Evolutionary conservation across 1,284 basidiomycete genomes (phyloP).

Genomic region (Cutaneotrichosporon arboriforme): DNA sequence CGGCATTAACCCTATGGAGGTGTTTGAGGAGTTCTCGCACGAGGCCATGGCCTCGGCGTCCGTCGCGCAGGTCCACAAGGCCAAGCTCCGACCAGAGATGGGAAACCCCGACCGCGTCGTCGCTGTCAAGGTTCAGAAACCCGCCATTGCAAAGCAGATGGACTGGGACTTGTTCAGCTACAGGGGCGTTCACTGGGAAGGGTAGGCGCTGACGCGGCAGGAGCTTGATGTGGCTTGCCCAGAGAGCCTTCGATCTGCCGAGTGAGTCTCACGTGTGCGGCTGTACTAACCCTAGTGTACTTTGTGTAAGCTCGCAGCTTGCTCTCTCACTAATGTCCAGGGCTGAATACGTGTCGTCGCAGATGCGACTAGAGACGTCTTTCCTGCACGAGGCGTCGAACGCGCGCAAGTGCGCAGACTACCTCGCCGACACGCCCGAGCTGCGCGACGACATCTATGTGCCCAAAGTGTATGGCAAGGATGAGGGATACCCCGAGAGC

Average conservation of each 20-base stretch:
- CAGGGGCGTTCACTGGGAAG: slow-evolving; percentile 19
- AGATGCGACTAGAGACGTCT: slow-evolving; percentile 73
- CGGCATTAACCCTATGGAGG: slow-evolving; percentile 59
- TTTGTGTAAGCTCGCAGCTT: slow-evolving; percentile 33
- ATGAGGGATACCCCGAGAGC: slow-evolving; percentile 55
- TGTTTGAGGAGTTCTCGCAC: slow-evolving; percentile 72
- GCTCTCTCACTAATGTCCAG: slow-evolving; percentile 12
- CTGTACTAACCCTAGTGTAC: slow-evolving; percentile 34
- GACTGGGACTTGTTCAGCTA: slow-evolving; percentile 64
- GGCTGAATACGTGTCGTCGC: slow-evolving; percentile 70
- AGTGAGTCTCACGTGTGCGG: slow-evolving; percentile 24
- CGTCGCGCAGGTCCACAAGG: slow-evolving; percentile 82
- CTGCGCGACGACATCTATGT: slow-evolving; percentile 69
- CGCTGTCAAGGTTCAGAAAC: slow-evolving; percentile 89
- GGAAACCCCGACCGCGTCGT: slow-evolving; percentile 51
- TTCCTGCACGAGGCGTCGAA: slow-evolving; percentile 61
- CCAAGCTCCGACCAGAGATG: slow-evolving; percentile 53
- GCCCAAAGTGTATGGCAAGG: slow-evolving; percentile 67
- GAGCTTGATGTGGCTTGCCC: slow-evolving; percentile 40
- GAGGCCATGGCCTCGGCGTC: slow-evolving; percentile 74
- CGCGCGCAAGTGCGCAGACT: slow-evolving; percentile 42
- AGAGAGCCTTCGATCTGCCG: slow-evolving; percentile 46
- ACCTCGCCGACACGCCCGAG: slow-evolving; percentile 52
- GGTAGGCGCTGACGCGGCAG: slow-evolving; percentile 15
- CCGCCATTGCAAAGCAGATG: slow-evolving; percentile 74